A percentile compares a stretch with the other conserved stretches of the same genome.
Evolutionary conservation across 2,329 filamentous ascomycete genomes (phyloP).

Genomic region (Beauveria caledonica): DNA sequence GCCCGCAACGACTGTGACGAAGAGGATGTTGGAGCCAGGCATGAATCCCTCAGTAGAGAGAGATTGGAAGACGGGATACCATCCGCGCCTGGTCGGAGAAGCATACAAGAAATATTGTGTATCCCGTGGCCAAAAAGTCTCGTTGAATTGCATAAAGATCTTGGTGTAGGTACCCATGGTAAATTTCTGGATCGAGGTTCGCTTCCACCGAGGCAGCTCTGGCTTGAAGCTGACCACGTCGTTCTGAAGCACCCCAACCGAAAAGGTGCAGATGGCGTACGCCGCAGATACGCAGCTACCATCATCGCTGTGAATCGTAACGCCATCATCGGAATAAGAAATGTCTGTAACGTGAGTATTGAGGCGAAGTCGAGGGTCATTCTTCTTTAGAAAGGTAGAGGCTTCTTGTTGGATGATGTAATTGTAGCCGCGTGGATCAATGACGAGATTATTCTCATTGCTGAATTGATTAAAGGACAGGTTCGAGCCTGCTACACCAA

Average conservation of each 20-base stretch:
- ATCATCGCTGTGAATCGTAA: constrained; percentile 44
- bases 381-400: constrained; percentile 42
- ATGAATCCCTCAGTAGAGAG: constrained; percentile 49
- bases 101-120: constrained; percentile 39
- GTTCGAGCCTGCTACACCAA: constrained; percentile 48
- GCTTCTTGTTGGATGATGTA: constrained; percentile 49
- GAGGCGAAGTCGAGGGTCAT: constrained; percentile 50
- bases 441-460: constrained; percentile 53
- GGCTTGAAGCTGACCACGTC: constrained; percentile 51
- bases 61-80: constrained; percentile 55
- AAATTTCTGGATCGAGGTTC: constrained; percentile 53
- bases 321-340: constrained; percentile 41
- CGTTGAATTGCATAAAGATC: constrained; percentile 61
- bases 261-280: constrained; percentile 60
- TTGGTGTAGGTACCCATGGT: constrained; percentile 67
- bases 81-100: constrained; percentile 31
- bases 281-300: constrained; percentile 50
- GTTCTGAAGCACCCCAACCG: constrained; percentile 58
- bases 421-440: constrained; percentile 54
- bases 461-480: constrained; percentile 54
- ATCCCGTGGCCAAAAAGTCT: constrained; percentile 52
- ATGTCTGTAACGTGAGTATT: constrained; percentile 50
- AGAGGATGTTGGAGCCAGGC: constrained; percentile 54
- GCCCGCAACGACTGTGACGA: constrained; percentile 52
- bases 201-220: constrained; percentile 54